Base-by-base conservation (phyloP, 1,284 basidiomycete species). In the Puccinia polysora region DNA sequence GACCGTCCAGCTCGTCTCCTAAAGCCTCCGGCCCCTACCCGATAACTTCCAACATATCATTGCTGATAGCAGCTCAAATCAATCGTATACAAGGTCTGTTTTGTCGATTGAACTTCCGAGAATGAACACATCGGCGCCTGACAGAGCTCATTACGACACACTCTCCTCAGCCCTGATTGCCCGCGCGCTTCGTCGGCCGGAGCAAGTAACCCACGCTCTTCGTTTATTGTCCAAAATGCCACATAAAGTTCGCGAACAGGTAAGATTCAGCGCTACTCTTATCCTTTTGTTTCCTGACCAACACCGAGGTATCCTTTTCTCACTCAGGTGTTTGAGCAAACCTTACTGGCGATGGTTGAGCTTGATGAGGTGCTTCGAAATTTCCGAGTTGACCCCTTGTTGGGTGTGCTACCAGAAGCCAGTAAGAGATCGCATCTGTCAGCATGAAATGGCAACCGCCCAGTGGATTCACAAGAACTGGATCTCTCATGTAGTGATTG, bases 341-440 rank as follows among this genome's bases (percentile, higher is more conserved):
- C 68, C 12, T 59, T 70, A 23, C 28, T 70, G 12, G 56, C 68
- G 2, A 58, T 70, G 43, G 34, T 59, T 59, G 56, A 50, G 20
- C 45, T 70, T n/a, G 68, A 70, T 43, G 58, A 70, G 34, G 68
- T 70, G 6, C 56, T 70, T 52, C 68, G 62, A 62, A 70, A 62
- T 50, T 70, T 59, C 47, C 45, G 58, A 14, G 68, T 70, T 15
- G 68, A 70, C 43, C 68, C 68, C 23, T 58, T 70, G n/a, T 36
- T 70, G n/a, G 68, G 45, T n/a, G 68, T 70, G n/a, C 40, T 70
- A 58, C 58, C 68, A 8, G 68, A 70, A 70, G 68, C 68, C 12
- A 70, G 68, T 70, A 59, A 56, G 68, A 8, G 8, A 36, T 49
- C 20, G 15, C 14, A 34, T 34, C 25, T 50, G 30, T 36, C 34